Percentiles rank a stretch among this genome's conserved stretches.
phyloP scores from a whole-genome alignment of 495 filamentous ascomycete genomes.

The Neurospora tetraspora region DNA sequence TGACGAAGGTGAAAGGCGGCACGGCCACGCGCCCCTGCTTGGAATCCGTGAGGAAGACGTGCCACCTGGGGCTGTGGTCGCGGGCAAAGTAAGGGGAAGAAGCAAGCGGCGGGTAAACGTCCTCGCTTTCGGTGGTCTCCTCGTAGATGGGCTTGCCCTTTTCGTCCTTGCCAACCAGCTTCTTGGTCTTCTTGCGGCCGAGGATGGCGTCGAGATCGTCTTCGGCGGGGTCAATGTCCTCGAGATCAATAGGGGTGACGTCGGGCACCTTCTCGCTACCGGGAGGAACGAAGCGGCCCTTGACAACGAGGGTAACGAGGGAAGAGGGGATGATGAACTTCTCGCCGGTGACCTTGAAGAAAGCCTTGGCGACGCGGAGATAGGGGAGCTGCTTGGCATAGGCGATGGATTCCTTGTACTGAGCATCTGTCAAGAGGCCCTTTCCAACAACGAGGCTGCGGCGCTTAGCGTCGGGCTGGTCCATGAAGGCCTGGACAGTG shows the following conservation, averaged over 20 bases:
- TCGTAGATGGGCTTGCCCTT: conserved; percentile 41
- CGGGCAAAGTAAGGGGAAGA: conserved; percentile 82
- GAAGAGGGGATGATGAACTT: conserved; percentile 85
- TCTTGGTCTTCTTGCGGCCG: conserved; percentile 65
- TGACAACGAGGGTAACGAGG: conserved; percentile 86
- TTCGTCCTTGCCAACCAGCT: conserved; percentile 44
- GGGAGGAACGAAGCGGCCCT: conserved; percentile 87
- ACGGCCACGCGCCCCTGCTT: conserved; percentile 93
- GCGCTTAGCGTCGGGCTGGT: conserved; percentile 61
- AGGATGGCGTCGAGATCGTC: conserved; percentile 82
- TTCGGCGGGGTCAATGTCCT: conserved; percentile 87
- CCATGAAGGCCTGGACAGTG: conserved; percentile 81
- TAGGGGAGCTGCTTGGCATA: conserved; percentile 75
- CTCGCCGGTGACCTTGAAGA: conserved; percentile 97
- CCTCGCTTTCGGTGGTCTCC: conserved; percentile 38
- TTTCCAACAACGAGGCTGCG: conserved; percentile 57
- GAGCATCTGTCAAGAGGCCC: conserved; percentile 58
- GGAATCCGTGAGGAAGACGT: conserved; percentile 85
- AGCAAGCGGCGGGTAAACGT: conserved; percentile 69
- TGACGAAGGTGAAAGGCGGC: conserved; percentile 81
- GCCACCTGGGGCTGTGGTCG: conserved; percentile 83
- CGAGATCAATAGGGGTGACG: conserved; percentile 66
- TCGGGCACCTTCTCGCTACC: conserved; percentile 63
- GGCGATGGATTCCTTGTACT: conserved; percentile 64
- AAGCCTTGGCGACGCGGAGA: conserved; percentile 81